Conservation (phyloP, 257 asterid species). For the Ilex asprella region DNA sequence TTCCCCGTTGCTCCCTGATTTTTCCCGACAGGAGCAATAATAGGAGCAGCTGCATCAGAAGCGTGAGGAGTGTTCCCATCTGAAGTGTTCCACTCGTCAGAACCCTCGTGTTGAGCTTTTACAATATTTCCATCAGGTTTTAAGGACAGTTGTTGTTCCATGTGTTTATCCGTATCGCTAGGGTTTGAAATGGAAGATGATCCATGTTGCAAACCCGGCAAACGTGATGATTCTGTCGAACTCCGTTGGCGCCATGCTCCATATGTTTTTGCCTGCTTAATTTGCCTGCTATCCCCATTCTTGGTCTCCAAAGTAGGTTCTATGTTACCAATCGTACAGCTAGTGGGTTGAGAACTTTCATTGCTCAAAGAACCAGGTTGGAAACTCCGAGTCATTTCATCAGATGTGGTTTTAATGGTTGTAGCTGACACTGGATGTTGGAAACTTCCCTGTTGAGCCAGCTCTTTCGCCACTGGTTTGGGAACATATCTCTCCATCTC, state of each 20-base stretch:
- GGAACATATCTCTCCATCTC: constrained; percentile 96
- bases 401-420: constrained; percentile 22
- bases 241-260: constrained; percentile 63
- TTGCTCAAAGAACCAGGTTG: constrained; percentile 22
- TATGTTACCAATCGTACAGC: constrained; percentile 22
- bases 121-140: constrained; percentile 26
- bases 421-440: constrained; percentile 34
- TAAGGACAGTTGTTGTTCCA: constrained; percentile 22
- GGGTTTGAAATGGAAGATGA: constrained; percentile 35
- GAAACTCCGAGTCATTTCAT: constrained; percentile 26
- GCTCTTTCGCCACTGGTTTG: constrained; percentile 84
- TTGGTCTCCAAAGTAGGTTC: constrained; percentile 31
- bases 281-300: constrained; percentile 37
- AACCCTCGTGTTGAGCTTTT: background rate
- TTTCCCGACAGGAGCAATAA: constrained; percentile 25
- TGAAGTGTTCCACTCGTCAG: constrained; percentile 14
- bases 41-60: constrained; percentile 21
- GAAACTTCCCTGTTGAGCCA: constrained; percentile 67
- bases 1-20: constrained; percentile 52
- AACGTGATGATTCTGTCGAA: constrained; percentile 30
- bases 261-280: constrained; percentile 48
- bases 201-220: constrained; percentile 20
- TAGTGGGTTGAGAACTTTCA: constrained; percentile 23
- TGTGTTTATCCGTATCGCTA: constrained; percentile 19
- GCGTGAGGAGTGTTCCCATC: constrained; percentile 17